Evolutionary conservation across 768 basidiomycete species (phyloP).

Genomic region (Boletus eberwhitei): DNA sequence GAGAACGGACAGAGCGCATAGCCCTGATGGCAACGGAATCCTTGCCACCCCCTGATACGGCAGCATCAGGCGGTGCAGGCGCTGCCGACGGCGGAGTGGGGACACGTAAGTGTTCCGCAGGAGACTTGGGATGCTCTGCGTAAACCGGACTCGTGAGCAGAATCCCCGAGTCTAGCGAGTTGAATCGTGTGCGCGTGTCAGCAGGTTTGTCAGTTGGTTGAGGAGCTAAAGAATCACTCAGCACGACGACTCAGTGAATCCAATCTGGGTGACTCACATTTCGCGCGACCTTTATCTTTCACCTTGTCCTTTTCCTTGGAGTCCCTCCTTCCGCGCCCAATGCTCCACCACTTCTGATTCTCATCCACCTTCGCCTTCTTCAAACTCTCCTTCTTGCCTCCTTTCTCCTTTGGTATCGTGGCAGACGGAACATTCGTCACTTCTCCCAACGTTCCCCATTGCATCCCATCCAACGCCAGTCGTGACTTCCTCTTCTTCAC

Average conservation of each 20-base stretch:
- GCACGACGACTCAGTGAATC: background rate
- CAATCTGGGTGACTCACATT: conserved; percentile 18
- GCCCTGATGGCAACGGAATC: conserved; percentile 76
- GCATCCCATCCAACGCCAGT: conserved; percentile 52
- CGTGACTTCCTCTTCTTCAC: conserved; percentile 77
- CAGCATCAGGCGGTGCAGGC: conserved; percentile 36
- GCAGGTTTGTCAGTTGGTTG: conserved; percentile 36
- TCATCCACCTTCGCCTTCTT: conserved; percentile 43
- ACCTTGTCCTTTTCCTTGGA: conserved; percentile 58
- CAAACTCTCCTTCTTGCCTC: conserved; percentile 32
- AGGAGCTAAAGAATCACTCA: conserved; percentile 38
- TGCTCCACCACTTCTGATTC: conserved; percentile 78
- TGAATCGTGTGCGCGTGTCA: conserved; percentile 52
- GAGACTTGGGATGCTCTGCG: conserved; percentile 14
- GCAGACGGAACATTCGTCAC: conserved; percentile 52
- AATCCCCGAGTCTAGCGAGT: conserved; percentile 54
- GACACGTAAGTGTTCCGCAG: conserved; percentile 9
- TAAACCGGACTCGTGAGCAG: conserved; percentile 29
- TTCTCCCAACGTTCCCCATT: conserved; percentile 56
- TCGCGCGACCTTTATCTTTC: conserved; percentile 36
- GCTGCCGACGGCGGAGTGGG: conserved; percentile 30
- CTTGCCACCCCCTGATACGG: conserved; percentile 29
- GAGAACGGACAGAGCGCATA: conserved; percentile 68
- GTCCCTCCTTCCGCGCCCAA: conserved; percentile 71
- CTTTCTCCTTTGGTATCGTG: conserved; percentile 32